Base-by-base conservation (phyloP, 495 filamentous ascomycete species). In the Gamarada debralockiae region DNA sequence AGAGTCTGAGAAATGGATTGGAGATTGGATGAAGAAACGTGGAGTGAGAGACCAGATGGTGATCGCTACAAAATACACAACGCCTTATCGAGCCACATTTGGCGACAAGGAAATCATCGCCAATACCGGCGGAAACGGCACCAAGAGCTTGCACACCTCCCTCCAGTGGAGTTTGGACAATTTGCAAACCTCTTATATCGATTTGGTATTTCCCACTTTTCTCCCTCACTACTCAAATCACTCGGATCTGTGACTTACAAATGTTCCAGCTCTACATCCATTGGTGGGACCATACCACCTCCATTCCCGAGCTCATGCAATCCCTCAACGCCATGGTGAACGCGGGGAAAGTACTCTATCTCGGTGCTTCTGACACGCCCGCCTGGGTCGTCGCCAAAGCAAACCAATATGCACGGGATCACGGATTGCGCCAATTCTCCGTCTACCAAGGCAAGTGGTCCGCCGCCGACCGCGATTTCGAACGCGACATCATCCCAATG, bases 401-500 rank as follows among this genome's bases (percentile, higher is more conserved):
- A 33, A 89, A 89, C 56, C 68, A 82, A 59, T 85, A 86, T 60
- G 83, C 84, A 1, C 75, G 84, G 12, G 69, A 77, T 39, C 78
- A 89, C 57, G 76, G 78, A n/a, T 65, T 86, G 0, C 73, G 76
- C 21, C 82, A 74, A 31, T 89, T 89, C 67, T 70, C 69, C 20
- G 81, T 87, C 9, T 89, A 86, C 65, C 82, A 86, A 61, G 85
- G 85, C n/a, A 68, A 67, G 18, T 88, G 82, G 82, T 78, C 68
- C 20, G 82, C 81, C 10, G 73, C 74, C 0, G 53, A 58, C 6
- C 77, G 85, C 15, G 85, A 87, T 56, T 77, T 87, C 29, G 85
- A 89, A 65, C 70, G 85, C 15, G 85, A 89, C 1, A 85, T 88
- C 45, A 74, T 88, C 43, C 81, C 80, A 48, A 88, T 89, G 85